These are phyloP conservation scores for Strigomonas culicis DNA, from an alignment of 208 protist genomes.

Conservation along the genomic window DNA sequence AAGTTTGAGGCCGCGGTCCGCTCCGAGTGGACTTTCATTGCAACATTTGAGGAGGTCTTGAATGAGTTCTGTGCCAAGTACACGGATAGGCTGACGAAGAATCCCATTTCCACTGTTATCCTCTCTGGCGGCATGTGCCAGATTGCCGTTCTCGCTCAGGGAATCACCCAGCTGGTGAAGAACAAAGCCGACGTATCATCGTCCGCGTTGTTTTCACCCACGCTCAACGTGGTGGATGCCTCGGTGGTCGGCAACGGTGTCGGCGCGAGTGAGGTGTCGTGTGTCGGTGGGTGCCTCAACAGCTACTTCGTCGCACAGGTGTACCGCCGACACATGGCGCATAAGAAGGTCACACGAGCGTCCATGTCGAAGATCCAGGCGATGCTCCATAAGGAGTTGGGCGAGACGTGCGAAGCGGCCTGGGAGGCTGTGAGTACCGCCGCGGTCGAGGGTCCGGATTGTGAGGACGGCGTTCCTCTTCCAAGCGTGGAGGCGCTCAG, in stretches of 20 bases:
- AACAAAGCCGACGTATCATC: too few relatives aligned
- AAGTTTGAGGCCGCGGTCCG: slow-evolving; percentile 66
- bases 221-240: slow-evolving; percentile 27
- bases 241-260: slow-evolving; percentile 40
- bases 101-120: slow-evolving; percentile 47
- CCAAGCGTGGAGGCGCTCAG: too few relatives aligned
- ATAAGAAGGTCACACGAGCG: too few relatives aligned
- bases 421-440: too few relatives aligned
- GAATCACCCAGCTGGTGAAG: too few relatives aligned
- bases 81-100: slow-evolving; percentile 9
- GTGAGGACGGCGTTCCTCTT: too few relatives aligned
- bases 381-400: too few relatives aligned
- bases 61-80: slow-evolving; percentile 38
- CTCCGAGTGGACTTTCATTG: slow-evolving; percentile 59
- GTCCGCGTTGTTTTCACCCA: not conserved
- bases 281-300: slow-evolving; percentile 68
- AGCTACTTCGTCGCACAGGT: slow-evolving; percentile 50
- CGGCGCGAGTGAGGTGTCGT: slow-evolving; percentile 53
- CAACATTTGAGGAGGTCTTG: slow-evolving; percentile 52
- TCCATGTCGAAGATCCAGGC: too few relatives aligned
- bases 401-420: too few relatives aligned
- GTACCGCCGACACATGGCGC: too few relatives aligned
- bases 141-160: slow-evolving; percentile 51
- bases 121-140: slow-evolving; percentile 79
- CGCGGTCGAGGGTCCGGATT: too few relatives aligned